These are phyloP conservation scores for Kwoniella botswanensis DNA, from an alignment of 768 basidiomycete species.

Conservation along the genomic window DNA sequence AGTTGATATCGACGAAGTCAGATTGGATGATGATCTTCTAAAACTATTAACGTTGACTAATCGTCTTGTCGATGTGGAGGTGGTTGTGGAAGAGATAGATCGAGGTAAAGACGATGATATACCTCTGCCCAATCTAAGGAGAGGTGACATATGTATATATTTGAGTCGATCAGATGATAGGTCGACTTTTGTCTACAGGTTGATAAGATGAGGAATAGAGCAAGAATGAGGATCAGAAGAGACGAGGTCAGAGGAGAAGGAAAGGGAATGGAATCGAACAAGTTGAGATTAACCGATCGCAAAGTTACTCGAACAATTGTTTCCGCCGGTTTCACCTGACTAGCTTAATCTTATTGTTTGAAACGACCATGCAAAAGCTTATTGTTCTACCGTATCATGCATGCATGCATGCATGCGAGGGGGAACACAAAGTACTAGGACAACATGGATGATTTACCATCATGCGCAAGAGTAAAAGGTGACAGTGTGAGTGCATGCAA, in stretches of 20 bases:
- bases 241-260: not conserved
- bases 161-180: not conserved
- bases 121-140: conserved; percentile 9
- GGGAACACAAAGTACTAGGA: not conserved
- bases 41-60: conserved; percentile 1
- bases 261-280: not conserved
- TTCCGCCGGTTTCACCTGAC: not conserved
- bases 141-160: conserved; percentile 9
- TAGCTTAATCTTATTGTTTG: not conserved
- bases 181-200: not conserved
- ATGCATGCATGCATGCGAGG: not conserved
- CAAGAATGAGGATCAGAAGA: conserved; percentile 2
- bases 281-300: not conserved
- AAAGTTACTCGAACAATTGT: not conserved
- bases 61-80: conserved; percentile 2
- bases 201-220: too few species aligned
- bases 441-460: not conserved
- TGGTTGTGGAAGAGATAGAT: not conserved
- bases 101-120: conserved; percentile 3
- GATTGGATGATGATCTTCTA: not conserved
- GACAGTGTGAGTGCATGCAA: not conserved
- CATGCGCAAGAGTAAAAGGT: not conserved
- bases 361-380: not conserved
- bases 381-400: not conserved
- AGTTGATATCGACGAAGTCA: not conserved